phyloP scores from a whole-genome alignment of 306 rosid genomes.

The Rosa chinensis region DNA sequence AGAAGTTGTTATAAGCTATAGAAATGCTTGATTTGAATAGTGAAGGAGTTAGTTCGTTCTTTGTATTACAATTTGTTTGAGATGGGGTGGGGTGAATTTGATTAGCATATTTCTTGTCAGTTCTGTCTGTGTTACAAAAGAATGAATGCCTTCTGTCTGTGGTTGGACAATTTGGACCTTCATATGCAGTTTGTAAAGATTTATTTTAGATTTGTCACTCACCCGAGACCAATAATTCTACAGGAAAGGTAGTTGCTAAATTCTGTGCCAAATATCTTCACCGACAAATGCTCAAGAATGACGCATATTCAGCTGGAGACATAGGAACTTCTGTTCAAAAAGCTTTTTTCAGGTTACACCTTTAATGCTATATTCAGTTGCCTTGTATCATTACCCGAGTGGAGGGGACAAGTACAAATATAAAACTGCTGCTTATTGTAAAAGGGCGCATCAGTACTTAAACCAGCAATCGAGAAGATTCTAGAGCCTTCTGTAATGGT shows the following conservation, averaged over 20 bases:
- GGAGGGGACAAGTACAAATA: background rate
- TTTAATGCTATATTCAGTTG: constrained; percentile 23
- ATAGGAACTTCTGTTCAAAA: constrained; percentile 75
- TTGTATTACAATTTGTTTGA: constrained; percentile 5
- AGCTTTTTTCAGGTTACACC: constrained; percentile 78
- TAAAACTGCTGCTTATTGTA: background rate
- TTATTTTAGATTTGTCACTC: constrained; percentile 22
- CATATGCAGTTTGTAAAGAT: background rate
- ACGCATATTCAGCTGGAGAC: constrained; percentile 69
- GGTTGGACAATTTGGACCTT: background rate
- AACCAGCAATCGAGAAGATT: background rate
- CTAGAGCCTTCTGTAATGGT: background rate
- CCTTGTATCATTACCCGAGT: constrained; percentile 19
- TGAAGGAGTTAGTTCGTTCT: background rate
- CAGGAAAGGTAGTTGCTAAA: constrained; percentile 98
- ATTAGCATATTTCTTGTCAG: background rate
- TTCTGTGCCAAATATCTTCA: constrained; percentile 96
- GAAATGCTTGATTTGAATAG: background rate
- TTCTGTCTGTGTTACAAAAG: background rate
- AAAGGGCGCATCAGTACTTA: background rate
- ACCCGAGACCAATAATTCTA: constrained; percentile 32
- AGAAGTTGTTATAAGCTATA: background rate
- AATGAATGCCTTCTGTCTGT: background rate
- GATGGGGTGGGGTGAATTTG: too few species aligned
- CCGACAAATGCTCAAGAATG: constrained; percentile 78